Evolutionary conservation across 768 basidiomycete species (phyloP).

Genomic region (Kwoniella dejecticola): DNA sequence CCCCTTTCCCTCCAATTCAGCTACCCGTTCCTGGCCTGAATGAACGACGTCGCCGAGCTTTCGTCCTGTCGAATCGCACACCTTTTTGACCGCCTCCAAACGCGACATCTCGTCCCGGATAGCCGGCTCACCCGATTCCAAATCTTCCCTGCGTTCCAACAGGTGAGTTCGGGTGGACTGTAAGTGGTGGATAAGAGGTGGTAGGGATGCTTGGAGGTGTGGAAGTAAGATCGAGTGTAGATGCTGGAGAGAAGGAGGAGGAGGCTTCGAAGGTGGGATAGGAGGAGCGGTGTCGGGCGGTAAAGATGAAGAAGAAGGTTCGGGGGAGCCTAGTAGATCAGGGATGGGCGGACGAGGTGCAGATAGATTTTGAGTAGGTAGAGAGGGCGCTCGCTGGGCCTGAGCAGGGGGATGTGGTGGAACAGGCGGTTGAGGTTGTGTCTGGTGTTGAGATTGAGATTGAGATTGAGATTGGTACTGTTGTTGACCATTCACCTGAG

Average conservation of each 20-base stretch:
- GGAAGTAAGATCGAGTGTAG: slow-evolving; percentile 66
- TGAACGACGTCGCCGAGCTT: slow-evolving; percentile 67
- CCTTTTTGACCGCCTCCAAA: slow-evolving; percentile 86
- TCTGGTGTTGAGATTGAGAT: slow-evolving; percentile 29
- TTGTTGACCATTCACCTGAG: slow-evolving; percentile 1
- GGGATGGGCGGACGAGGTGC: slow-evolving; percentile 78
- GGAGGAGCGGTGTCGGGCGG: slow-evolving; percentile 36
- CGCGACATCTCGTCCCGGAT: slow-evolving; percentile 95
- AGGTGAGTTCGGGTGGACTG: slow-evolving; percentile 63
- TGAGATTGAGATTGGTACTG: not conserved
- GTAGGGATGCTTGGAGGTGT: slow-evolving; percentile 71
- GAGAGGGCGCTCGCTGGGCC: not conserved
- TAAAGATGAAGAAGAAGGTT: slow-evolving; percentile 18
- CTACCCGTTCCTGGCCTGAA: slow-evolving; percentile 71
- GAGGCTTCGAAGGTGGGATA: slow-evolving; percentile 51
- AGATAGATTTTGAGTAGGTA: slow-evolving; percentile 13
- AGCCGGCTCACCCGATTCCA: slow-evolving; percentile 86
- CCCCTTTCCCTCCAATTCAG: slow-evolving; percentile 75
- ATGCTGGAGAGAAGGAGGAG: slow-evolving; percentile 50
- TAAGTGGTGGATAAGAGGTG: slow-evolving; percentile 62
- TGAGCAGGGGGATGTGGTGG: slow-evolving; percentile 58
- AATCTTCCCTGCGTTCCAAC: slow-evolving; percentile 77
- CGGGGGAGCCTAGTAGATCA: slow-evolving; percentile 78
- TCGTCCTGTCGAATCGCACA: slow-evolving; percentile 76
- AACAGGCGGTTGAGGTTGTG: slow-evolving; percentile 58